Evolutionary conservation across 2,329 filamentous ascomycete genomes (phyloP).

Genomic region (Metarhizium humberi): DNA sequence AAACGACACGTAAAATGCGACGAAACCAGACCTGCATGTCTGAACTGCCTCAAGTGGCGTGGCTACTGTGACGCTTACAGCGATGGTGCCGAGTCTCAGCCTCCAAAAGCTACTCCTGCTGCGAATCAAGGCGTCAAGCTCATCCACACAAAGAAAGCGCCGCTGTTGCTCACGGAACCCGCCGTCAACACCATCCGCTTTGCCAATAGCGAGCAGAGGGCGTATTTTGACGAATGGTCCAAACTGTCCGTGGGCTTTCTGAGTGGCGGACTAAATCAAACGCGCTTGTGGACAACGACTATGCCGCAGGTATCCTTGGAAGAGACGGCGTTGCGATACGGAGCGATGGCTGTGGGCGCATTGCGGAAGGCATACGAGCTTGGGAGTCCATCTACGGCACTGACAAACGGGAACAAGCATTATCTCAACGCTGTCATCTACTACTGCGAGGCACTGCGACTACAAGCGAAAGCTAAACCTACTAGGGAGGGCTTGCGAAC

Average conservation of each 20-base stretch:
- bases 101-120: background rate
- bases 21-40: slow-evolving; percentile 29
- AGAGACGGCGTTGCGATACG: slow-evolving; percentile 27
- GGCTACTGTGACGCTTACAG: slow-evolving; percentile 29
- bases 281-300: slow-evolving; percentile 28
- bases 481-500: slow-evolving; percentile 27
- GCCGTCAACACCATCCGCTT: slow-evolving; percentile 25
- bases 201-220: slow-evolving; percentile 21
- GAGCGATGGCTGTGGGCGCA: slow-evolving; percentile 31
- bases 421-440: slow-evolving; percentile 30
- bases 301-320: slow-evolving; percentile 30
- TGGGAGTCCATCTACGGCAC: slow-evolving; percentile 11
- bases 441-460: slow-evolving; percentile 31
- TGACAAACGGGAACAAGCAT: slow-evolving; percentile 22
- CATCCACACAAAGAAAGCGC: slow-evolving; percentile 21
- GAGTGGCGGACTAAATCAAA: slow-evolving; percentile 23
- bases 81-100: slow-evolving; percentile 8
- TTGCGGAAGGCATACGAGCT: slow-evolving; percentile 24
- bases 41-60: slow-evolving; percentile 31
- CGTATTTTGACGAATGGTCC: slow-evolving; percentile 30
- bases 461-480: slow-evolving; percentile 27
- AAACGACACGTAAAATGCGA: slow-evolving; percentile 35
- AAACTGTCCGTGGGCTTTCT: slow-evolving; percentile 24
- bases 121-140: slow-evolving; percentile 15
- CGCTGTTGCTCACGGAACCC: slow-evolving; percentile 22